A percentile compares a stretch with the other conserved stretches of the same genome.
These are phyloP conservation scores for Penicillium parvum DNA, from an alignment of 495 filamentous ascomycete genomes.

Conservation along the genomic window DNA sequence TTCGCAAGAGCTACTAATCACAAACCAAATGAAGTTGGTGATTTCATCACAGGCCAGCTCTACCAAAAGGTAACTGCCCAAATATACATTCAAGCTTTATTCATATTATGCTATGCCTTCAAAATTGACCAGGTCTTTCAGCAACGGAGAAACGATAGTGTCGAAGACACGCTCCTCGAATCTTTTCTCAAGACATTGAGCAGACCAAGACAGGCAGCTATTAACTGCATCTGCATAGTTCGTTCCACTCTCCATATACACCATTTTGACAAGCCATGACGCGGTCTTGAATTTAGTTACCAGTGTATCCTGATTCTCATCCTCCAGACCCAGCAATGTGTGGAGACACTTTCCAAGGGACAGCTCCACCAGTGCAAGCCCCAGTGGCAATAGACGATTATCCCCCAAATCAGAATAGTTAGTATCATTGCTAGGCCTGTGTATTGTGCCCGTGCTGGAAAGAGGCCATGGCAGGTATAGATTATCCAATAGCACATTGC, in stretches of 20 bases:
- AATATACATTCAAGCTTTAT: too few species aligned
- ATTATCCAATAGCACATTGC: conserved; percentile 1
- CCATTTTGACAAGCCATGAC: conserved; percentile 17
- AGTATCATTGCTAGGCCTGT: too few species aligned
- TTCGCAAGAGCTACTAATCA: too few species aligned
- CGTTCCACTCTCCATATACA: conserved; percentile 25
- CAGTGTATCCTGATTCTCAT: conserved; percentile 14
- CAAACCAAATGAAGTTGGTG: too few species aligned
- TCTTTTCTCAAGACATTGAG: conserved; percentile 3
- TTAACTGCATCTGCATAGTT: conserved; percentile 33
- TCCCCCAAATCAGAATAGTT: conserved; percentile 9
- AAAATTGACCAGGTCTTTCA: conserved; percentile 16
- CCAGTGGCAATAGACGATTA: conserved; percentile 25
- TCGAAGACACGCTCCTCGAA: conserved; percentile 15
- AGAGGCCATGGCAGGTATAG: conserved; percentile 16
- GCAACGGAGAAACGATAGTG: conserved; percentile 14
- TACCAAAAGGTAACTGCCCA: too few species aligned
- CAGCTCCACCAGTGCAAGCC: conserved; percentile 33
- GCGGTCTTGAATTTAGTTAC: conserved; percentile 22
- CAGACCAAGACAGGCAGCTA: conserved; percentile 29
- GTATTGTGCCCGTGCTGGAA: background rate
- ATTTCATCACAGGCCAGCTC: too few species aligned
- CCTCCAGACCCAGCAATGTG: conserved; percentile 12
- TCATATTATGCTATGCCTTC: background rate
- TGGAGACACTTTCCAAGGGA: conserved; percentile 28